These are phyloP conservation scores for Oldenlandia corymbosa DNA, from an alignment of 257 asterid genomes.

Conservation along the genomic window DNA sequence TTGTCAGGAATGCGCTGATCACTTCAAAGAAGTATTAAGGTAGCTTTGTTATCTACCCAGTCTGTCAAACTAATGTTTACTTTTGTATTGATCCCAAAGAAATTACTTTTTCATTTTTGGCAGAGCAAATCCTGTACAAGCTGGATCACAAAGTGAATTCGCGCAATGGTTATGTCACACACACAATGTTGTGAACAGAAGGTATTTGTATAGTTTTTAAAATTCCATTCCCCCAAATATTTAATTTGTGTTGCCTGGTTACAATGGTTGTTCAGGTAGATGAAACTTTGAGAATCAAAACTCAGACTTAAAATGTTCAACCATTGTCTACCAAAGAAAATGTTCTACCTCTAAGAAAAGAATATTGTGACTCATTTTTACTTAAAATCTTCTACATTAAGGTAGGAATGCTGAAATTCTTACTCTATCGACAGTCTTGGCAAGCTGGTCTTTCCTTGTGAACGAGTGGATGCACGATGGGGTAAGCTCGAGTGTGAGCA, in stretches of 20 bases:
- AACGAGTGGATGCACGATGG: conserved; percentile 92
- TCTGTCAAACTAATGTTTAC: neutral
- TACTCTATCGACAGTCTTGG: conserved; percentile 50
- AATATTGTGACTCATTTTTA: neutral
- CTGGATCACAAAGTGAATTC: conserved; percentile 78
- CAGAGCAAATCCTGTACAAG: conserved; percentile 77
- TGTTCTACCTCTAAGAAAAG: neutral
- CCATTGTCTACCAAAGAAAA: too few species aligned
- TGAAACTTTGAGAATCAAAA: neutral
- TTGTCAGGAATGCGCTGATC: conserved; percentile 95
- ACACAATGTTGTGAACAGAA: conserved; percentile 89
- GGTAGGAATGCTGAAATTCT: conserved; percentile 5
- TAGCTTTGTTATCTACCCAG: conserved; percentile 10
- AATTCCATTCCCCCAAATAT: neutral
- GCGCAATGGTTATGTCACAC: conserved; percentile 81
- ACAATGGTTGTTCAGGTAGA: neutral
- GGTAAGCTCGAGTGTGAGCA: conserved; percentile 93
- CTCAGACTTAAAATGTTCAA: neutral
- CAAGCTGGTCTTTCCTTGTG: conserved; percentile 68
- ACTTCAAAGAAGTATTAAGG: conserved; percentile 86
- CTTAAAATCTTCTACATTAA: too few species aligned
- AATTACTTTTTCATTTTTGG: conserved; percentile 6
- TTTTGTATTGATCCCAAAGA: neutral
- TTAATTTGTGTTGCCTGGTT: neutral
- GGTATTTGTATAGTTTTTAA: conserved; percentile 33